Conservation (phyloP, 208 protist species). For the Trypanosoma cruzi region DNA sequence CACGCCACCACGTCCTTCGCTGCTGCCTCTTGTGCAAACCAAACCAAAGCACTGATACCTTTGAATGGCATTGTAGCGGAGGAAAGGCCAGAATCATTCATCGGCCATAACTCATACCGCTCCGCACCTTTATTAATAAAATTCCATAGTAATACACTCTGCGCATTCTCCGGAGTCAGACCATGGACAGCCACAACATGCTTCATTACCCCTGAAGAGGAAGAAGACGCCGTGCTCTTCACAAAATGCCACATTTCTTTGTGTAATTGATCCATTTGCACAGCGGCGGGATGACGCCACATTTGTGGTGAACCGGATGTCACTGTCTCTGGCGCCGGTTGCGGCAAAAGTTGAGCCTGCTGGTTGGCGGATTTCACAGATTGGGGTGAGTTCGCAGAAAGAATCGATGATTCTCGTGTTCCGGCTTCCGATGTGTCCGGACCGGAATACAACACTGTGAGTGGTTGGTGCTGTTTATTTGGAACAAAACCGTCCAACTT, state of each 20-base stretch:
- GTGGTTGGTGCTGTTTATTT: conserved; percentile 70
- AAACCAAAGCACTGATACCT: conserved; percentile 51
- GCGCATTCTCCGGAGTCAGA: conserved; percentile 25
- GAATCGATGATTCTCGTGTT: neutral
- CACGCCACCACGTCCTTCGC: conserved; percentile 27
- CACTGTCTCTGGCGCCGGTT: neutral
- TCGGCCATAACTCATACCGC: conserved; percentile 34
- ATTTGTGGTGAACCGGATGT: neutral
- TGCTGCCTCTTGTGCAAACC: conserved; percentile 28
- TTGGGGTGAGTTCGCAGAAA: neutral
- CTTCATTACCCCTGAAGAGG: neutral
- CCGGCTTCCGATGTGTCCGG: conserved; percentile 26
- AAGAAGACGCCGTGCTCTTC: conserved; percentile 2
- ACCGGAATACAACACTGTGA: conserved; percentile 72
- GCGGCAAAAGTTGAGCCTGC: neutral
- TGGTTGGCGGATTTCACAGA: neutral
- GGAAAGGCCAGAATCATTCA: neutral
- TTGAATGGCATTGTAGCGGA: conserved; percentile 21
- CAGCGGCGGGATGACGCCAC: conserved; percentile 5
- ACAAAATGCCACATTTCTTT: conserved; percentile 42
- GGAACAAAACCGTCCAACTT: conserved; percentile 87
- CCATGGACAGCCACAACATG: conserved; percentile 42
- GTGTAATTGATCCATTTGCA: conserved; percentile 33
- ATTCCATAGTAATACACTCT: conserved; percentile 24
- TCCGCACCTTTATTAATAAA: conserved; percentile 33